Base-by-base conservation (phyloP, 2,329 filamentous ascomycete species). In the Colletotrichum nymphaeae region DNA sequence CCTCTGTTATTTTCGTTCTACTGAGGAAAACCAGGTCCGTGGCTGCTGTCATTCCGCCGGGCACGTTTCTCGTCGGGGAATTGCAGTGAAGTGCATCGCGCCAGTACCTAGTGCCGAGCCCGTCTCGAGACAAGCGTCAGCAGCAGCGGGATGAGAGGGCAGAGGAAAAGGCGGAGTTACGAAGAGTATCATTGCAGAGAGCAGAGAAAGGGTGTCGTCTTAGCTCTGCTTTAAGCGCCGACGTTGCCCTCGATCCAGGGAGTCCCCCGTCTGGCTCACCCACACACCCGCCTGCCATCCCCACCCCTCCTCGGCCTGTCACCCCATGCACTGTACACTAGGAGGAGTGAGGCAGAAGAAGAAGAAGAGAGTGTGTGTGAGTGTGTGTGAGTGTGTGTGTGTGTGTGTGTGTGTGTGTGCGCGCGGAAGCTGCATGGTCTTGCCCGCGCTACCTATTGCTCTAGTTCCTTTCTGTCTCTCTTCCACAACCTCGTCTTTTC, bases 191-290 rank as follows among this genome's bases (percentile, higher is more conserved):
- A 52, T 64, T 53, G 59, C 24, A 67, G 59, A 53, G n/a, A 26
- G 32, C 32, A 57, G 71, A 57, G 22, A 49, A 49, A 63, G 71
- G 71, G 71, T 72, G 71, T 67, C 52, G 62, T 63, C 49, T 58
- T 74, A 67, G 68, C 67, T 74, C 67, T 64, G 46, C 19, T 73
- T 74, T 74, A 74, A 74, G 72, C 72, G 72, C 72, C 72, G 68
- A 63, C 52, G 63, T 67, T 58, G 56, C 53, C 62, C 56, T 68
- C 69, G 42, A 70, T 69, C 66, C 67, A 73, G 71, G 71, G 56
- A 56, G 46, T 46, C 62, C 67, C 71, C 60, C 62, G 71, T 62
- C 60, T 26, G 52, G 67, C 67, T 62, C 71, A 58, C 71, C 67
- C 71, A 73, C 53, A 42, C 63, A 65, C 32, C 52, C 35, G 52